Base-by-base conservation (phyloP, 2,329 filamentous ascomycete genomes). In the Incumbomyces delicatus region DNA sequence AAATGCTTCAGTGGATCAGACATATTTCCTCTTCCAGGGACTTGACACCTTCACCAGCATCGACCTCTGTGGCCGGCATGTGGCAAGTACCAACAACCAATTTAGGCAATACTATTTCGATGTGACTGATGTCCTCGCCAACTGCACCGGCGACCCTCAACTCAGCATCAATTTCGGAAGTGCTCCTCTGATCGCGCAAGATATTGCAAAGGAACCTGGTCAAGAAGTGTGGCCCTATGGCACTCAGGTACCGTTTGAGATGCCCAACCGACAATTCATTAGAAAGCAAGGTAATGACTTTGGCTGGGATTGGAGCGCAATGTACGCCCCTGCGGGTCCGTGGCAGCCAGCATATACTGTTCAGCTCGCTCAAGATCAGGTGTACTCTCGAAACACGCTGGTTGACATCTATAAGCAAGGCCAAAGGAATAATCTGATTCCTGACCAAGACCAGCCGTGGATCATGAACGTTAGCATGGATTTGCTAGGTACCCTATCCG, bases 291-390 rank as follows among this genome's bases (percentile, higher is more conserved):
- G 81, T 57, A 75, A 68, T 6, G 77, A 81, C 57, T 81, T 81
- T 58, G 79, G 79, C 1, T 82, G 78, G 78, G 77, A 80, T 50
- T 79, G 76, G 76, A 75, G 75, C 8, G 76, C 75, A 8, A 75
- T 73, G 0, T 79, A 81, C n/a, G n/a, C n/a, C n/a, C n/a, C n/a
- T n/a, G n/a, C n/a, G n/a, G n/a, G n/a, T n/a, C n/a, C n/a, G n/a
- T n/a, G n/a, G n/a, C n/a, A n/a, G n/a, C n/a, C n/a, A n/a, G n/a
- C n/a, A n/a, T n/a, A n/a, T n/a, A n/a, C n/a, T n/a, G n/a, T n/a
- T n/a, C n/a, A n/a, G n/a, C n/a, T n/a, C n/a, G n/a, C n/a, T n/a
- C n/a, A n/a, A n/a, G n/a, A n/a, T n/a, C n/a, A n/a, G n/a, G n/a
- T n/a, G n/a, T n/a, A n/a, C n/a, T n/a, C n/a, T n/a, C n/a, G n/a